A percentile compares a stretch with the other conserved stretches of the same genome.
Conservation (phyloP, 805 yeast genomes). For the Hanseniaspora jakobsenii region DNA sequence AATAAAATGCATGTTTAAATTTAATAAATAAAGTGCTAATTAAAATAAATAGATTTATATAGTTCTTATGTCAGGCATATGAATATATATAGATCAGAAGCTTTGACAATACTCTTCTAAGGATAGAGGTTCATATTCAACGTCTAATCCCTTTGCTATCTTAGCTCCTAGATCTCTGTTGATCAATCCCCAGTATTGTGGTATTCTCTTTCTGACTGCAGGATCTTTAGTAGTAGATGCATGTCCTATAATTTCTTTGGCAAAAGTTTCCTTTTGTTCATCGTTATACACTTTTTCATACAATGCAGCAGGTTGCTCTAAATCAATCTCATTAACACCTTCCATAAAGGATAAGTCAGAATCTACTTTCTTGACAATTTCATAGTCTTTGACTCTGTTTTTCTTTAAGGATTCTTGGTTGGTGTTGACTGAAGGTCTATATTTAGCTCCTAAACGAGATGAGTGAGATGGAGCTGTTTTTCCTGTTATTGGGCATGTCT, state of each 20-base stretch:
- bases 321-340: constrained; percentile 34
- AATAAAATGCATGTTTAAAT: no score
- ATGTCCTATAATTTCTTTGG: constrained; percentile 32
- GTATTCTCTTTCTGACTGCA: constrained; percentile 29
- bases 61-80: no score
- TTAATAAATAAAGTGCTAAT: no score
- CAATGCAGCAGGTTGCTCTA: constrained; percentile 37
- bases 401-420: constrained; percentile 23
- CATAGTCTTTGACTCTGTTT: constrained; percentile 21
- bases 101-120: constrained; percentile 26
- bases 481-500: constrained; percentile 23
- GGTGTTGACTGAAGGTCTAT: constrained; percentile 15
- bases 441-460: constrained; percentile 26
- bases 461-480: constrained; percentile 20
- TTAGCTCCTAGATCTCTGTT: constrained; percentile 32
- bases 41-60: no score
- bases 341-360: constrained; percentile 29
- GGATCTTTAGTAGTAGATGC: constrained; percentile 28
- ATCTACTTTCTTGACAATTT: constrained; percentile 29
- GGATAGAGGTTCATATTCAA: constrained; percentile 28
- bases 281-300: constrained; percentile 32
- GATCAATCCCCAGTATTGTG: constrained; percentile 34
- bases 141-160: constrained; percentile 34
- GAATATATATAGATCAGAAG: no score
- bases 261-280: constrained; percentile 27